phyloP scores from a whole-genome alignment of 2,329 filamentous ascomycete species.

The Alternaria arbusti region DNA sequence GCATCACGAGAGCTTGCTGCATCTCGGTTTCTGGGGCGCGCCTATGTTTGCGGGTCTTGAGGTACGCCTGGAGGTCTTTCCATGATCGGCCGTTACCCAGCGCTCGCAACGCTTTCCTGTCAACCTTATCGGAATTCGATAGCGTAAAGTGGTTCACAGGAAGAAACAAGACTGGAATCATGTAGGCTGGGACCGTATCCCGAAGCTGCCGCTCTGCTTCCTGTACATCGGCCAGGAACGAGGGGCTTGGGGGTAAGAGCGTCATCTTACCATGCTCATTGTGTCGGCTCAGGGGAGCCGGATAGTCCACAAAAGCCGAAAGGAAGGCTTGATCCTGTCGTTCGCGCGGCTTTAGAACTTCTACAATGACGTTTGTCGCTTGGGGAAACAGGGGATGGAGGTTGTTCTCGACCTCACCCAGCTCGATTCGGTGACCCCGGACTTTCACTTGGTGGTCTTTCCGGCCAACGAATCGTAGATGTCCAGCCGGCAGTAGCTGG shows the following conservation, averaged over 20 bases:
- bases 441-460: constrained; percentile 25
- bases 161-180: constrained; percentile 54
- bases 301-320: too few species aligned
- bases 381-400: too few species aligned
- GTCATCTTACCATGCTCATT: too few species aligned
- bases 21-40: background rate
- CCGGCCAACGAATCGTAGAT: constrained; percentile 14
- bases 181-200: constrained; percentile 46
- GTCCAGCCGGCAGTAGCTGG: constrained; percentile 8
- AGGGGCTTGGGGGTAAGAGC: too few species aligned
- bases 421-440: constrained; percentile 20
- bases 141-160: constrained; percentile 53
- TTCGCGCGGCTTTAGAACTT: too few species aligned
- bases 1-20: background rate
- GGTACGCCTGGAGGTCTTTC: constrained; percentile 35
- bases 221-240: too few species aligned
- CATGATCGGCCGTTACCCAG: constrained; percentile 17
- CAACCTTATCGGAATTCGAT: constrained; percentile 53
- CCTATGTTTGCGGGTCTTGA: background rate
- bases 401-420: constrained; percentile 24
- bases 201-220: too few species aligned
- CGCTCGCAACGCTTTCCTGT: constrained; percentile 9
- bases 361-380: too few species aligned
- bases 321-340: too few species aligned
- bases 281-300: too few species aligned